These are phyloP conservation scores for Passalora sequoiae DNA, from an alignment of 2,329 filamentous ascomycete genomes.

Conservation along the genomic window DNA sequence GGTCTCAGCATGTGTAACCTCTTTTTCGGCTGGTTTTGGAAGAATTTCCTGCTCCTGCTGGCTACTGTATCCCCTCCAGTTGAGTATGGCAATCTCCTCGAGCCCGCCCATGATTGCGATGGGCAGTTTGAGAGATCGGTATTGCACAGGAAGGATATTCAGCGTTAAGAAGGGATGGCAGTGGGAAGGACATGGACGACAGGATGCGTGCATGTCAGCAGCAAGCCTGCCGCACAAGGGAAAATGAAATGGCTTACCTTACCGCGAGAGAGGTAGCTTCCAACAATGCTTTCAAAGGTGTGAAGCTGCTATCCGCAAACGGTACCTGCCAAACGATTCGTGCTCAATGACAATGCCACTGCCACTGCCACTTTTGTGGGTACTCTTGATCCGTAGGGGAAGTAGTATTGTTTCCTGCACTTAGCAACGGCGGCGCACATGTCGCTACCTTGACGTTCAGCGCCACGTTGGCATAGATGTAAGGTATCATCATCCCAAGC, in stretches of 20 bases:
- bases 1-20: no score
- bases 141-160: neutral
- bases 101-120: neutral
- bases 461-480: no score
- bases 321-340: neutral
- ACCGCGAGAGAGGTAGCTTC: neutral
- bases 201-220: no score
- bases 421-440: no score
- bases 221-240: neutral
- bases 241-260: neutral
- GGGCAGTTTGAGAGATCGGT: neutral
- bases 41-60: no score
- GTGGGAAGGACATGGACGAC: neutral
- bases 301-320: neutral
- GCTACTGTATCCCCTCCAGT: no score
- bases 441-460: no score
- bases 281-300: constrained; percentile 7
- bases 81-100: neutral
- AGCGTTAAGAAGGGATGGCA: neutral
- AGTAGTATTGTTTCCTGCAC: no score
- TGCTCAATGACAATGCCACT: neutral
- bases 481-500: no score
- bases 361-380: neutral
- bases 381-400: neutral
- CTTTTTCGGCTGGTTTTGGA: no score